phyloP scores from a whole-genome alignment of 129 eudicot genomes.

The Artemisia tridentata region DNA sequence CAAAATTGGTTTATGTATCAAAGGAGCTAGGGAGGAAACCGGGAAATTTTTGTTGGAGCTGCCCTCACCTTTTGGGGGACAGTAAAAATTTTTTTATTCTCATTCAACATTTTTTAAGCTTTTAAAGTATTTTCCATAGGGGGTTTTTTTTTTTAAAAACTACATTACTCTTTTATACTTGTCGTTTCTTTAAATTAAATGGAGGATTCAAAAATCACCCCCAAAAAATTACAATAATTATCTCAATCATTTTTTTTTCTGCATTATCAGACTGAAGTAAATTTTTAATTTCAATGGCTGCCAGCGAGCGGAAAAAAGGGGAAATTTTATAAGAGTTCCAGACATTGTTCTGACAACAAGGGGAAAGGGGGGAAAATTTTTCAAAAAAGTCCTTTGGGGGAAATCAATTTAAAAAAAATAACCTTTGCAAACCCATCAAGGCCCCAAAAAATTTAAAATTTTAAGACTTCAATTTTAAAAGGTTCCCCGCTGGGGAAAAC shows the following conservation, averaged over 20 bases:
- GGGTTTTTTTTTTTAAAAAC: not conserved
- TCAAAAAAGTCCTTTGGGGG: slow-evolving; percentile 46
- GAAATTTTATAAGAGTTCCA: slow-evolving; percentile 60
- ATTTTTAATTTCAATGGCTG: slow-evolving; percentile 62
- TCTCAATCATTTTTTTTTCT: slow-evolving; percentile 52
- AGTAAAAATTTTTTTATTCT: slow-evolving; percentile 29
- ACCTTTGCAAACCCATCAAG: slow-evolving; percentile 52
- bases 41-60: slow-evolving; percentile 52
- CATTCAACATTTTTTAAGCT: not conserved
- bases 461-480: slow-evolving; percentile 47
- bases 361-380: slow-evolving; percentile 50
- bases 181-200: slow-evolving; percentile 30
- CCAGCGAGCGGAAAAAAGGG: slow-evolving; percentile 53
- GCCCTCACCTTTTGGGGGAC: slow-evolving; percentile 46
- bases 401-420: slow-evolving; percentile 47
- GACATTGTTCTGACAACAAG: slow-evolving; percentile 58
- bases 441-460: slow-evolving; percentile 55
- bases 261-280: slow-evolving; percentile 58
- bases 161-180: not conserved
- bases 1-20: slow-evolving; percentile 54
- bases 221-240: slow-evolving; percentile 6
- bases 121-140: too few relatives aligned
- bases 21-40: slow-evolving; percentile 54
- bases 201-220: not conserved
- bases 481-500: slow-evolving; percentile 65